Evolutionary conservation across 73 alveolate genomes (phyloP).

Genomic region (Paramecium sonneborni): DNA sequence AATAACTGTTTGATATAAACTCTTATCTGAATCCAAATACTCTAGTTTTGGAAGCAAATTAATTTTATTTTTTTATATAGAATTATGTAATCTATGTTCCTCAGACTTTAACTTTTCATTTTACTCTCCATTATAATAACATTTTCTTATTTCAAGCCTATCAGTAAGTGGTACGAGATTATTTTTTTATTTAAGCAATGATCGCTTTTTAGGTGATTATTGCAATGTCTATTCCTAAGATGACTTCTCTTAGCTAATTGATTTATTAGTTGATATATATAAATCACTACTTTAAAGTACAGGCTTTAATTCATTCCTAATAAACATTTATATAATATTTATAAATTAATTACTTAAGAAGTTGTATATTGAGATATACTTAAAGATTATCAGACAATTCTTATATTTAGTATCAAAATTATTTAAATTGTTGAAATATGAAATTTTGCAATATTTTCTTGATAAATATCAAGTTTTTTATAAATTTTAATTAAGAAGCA

Average conservation of each 20-base stretch:
- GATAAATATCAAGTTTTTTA: no score
- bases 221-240: background rate
- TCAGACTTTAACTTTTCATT: background rate
- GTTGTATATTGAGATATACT: no score
- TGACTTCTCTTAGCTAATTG: background rate
- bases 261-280: background rate
- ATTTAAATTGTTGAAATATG: no score
- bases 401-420: no score
- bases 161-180: constrained; percentile 7
- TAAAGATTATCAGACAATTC: no score
- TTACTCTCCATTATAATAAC: background rate
- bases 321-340: background rate
- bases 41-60: background rate
- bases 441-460: no score
- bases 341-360: background rate
- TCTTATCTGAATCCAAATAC: background rate
- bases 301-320: background rate
- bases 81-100: background rate
- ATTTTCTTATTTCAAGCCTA: background rate
- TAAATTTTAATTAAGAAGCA: no score
- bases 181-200: background rate
- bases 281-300: background rate
- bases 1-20: background rate
- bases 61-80: background rate
- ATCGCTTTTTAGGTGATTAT: background rate